A percentile compares a stretch with the other conserved stretches of the same genome.
Conservation (phyloP, 768 basidiomycete species). For the Exidia glandulosa region DNA sequence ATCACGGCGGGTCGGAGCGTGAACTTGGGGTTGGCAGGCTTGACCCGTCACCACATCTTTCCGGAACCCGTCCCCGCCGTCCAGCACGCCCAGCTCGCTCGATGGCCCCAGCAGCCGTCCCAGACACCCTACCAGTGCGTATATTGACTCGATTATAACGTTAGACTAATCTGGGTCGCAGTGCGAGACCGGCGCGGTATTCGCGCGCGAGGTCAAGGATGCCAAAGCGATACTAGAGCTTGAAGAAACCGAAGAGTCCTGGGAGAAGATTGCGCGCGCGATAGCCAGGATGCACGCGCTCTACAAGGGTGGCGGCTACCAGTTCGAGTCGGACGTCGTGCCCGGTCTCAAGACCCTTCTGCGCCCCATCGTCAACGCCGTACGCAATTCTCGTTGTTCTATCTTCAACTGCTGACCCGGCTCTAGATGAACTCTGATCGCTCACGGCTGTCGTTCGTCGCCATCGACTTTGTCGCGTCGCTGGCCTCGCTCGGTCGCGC, state of each 20-base stretch:
- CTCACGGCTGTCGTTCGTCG: constrained; percentile 54
- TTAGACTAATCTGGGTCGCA: not conserved
- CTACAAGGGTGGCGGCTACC: constrained; percentile 41
- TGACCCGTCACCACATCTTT: too few relatives aligned
- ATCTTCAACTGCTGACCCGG: not conserved
- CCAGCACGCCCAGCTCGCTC: too few relatives aligned
- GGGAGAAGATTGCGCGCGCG: constrained; percentile 54
- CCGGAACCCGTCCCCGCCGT: too few relatives aligned
- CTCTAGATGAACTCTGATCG: constrained; percentile 49
- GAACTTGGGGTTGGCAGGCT: too few relatives aligned
- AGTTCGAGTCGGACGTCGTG: constrained; percentile 41
- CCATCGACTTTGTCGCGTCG: constrained; percentile 48
- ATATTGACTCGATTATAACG: not conserved
- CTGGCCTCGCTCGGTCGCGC: constrained; percentile 44
- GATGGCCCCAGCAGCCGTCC: not conserved
- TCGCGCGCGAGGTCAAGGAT: not conserved
- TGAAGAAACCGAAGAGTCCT: constrained; percentile 67
- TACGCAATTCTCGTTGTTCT: constrained; percentile 14
- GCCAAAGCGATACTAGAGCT: constrained; percentile 19
- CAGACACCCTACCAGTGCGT: not conserved
- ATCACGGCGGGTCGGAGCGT: too few relatives aligned
- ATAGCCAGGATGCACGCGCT: constrained; percentile 36
- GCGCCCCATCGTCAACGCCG: constrained; percentile 43
- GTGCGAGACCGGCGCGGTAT: not conserved
- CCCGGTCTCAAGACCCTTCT: constrained; percentile 38